Evolutionary conservation across 1,139 yeast genomes (phyloP), one percentile per base, ranked within the genome.

Genomic region (Debaryomyces robertsiae): DNA sequence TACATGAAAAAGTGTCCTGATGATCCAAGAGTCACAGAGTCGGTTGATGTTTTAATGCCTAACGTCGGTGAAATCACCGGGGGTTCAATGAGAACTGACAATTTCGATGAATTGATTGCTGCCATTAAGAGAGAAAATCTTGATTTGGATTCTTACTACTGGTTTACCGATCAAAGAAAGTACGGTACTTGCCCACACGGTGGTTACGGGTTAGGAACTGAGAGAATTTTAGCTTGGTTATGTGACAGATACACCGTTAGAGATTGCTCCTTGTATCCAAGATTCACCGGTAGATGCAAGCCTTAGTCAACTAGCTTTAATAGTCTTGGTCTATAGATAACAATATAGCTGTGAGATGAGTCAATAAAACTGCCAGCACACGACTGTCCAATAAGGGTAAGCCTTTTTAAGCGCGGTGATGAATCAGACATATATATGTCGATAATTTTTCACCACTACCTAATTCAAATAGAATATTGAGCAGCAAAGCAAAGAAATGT

Each of bases 141-240:
- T 57, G 84, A 83, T 60, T 78, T 89, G 45, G 74, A 72, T 22
- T 73, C 84, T 22, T 93, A 93, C 78, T 91, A 93, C 75, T 93
- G 98, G 98, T 93, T 88, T 70, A 80, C 82, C 47, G 98, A 93
- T 65, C 94, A 85, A 72, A 84, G 98, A 70, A 85, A 85, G 69
- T 91, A 94, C 68, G 99, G 99, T 65, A 84, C 98, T 18, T 88
- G 89, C 69, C 97, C 97, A 36, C 98, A 93, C 62, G 99, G 99
- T 66, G 99, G 99, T 52, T 93, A 93, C 70, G 99, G 99, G 58
- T 70, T 93, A 52, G 99, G 99, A 52, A 88, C 97, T 38, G 99
- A 93, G 74, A 87, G 99, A 72, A 88, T 93, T 57, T 77, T 93
- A 54, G 98, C 98, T 28, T 93, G 98, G 98, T 78, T 93, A 63